Conservation (phyloP, 306 rosid species). For the Inga leiocalycina region DNA sequence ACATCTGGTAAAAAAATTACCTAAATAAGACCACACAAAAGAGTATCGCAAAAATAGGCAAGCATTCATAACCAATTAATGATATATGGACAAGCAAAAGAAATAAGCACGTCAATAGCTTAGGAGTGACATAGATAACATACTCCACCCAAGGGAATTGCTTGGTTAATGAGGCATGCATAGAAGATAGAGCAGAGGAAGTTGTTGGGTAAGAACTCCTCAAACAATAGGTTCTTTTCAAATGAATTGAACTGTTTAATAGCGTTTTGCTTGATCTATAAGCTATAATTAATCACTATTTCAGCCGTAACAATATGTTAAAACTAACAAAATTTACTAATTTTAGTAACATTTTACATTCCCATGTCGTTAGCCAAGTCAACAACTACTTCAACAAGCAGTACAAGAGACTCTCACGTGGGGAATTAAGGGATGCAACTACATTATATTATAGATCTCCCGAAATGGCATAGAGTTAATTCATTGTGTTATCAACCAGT, state of each 20-base stretch:
- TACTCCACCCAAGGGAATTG: not conserved
- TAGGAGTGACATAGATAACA: not conserved
- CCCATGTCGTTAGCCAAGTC: not conserved
- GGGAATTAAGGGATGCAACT: not conserved
- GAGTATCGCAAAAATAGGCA: not conserved
- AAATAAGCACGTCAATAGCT: not conserved
- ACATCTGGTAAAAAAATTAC: conserved; percentile 52
- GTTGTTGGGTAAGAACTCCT: not conserved
- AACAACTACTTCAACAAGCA: not conserved
- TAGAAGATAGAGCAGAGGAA: not conserved
- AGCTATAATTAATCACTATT: not conserved
- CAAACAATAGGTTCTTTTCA: not conserved
- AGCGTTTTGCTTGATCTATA: not conserved
- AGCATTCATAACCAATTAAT: not conserved
- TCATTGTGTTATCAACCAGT: not conserved
- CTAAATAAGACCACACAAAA: conserved; percentile 29
- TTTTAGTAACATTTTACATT: not conserved
- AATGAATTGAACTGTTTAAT: not conserved
- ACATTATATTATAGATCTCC: not conserved
- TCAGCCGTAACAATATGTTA: not conserved
- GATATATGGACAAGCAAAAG: conserved; percentile 8
- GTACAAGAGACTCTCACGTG: not conserved
- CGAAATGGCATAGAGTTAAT: not conserved
- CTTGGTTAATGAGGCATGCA: not conserved
- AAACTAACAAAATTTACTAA: not conserved